Percentiles rank a stretch among this genome's conserved stretches.
phyloP scores from a whole-genome alignment of 768 basidiomycete species.

The Saitozyma sp. region DNA sequence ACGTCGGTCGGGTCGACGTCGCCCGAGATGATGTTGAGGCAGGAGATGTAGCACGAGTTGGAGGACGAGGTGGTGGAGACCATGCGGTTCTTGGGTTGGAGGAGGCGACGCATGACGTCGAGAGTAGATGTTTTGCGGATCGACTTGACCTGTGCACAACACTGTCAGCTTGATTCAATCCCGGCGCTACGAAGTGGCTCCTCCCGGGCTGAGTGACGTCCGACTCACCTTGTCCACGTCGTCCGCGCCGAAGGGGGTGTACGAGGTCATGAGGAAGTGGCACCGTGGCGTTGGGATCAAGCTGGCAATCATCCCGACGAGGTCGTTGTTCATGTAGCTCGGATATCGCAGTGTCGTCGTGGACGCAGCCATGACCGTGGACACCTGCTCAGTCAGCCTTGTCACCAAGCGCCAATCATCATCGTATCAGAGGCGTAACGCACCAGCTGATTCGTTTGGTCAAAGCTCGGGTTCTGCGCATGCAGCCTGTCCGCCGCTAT shows the following conservation, averaged over 20 bases:
- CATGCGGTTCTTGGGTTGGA: constrained; percentile 98
- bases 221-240: constrained; percentile 82
- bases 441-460: constrained; percentile 53
- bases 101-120: constrained; percentile 94
- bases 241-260: constrained; percentile 96
- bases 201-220: background rate
- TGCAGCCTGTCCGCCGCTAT: constrained; percentile 92
- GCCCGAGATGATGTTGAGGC: constrained; percentile 96
- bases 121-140: constrained; percentile 94
- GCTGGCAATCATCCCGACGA: constrained; percentile 93
- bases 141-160: constrained; percentile 71
- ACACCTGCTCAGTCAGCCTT: constrained; percentile 61
- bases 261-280: constrained; percentile 98
- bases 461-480: constrained; percentile 62
- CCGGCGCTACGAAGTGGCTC: background rate
- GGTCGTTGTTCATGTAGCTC: constrained; percentile 98
- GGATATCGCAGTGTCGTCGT: constrained; percentile 96
- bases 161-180: constrained; percentile 5
- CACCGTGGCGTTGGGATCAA: constrained; percentile 96
- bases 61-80: constrained; percentile 68
- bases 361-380: constrained; percentile 96
- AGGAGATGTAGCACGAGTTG: constrained; percentile 83
- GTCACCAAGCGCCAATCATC: background rate
- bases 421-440: constrained; percentile 8
- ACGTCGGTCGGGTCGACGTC: constrained; percentile 98